These are phyloP conservation scores for Galium porrigens DNA, from an alignment of 305 asterid genomes.

Conservation along the genomic window DNA sequence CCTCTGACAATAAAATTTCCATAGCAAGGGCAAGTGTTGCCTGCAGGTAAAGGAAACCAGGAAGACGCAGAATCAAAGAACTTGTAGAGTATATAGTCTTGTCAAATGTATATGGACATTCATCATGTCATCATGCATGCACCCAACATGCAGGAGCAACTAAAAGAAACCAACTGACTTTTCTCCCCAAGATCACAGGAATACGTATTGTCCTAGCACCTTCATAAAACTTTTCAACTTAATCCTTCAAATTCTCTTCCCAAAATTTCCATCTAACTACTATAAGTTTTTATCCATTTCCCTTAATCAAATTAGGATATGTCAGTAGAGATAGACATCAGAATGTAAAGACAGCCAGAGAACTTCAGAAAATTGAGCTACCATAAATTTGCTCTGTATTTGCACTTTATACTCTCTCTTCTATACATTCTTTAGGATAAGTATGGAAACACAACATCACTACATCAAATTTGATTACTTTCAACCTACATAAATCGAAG, in stretches of 20 bases:
- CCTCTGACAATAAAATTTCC: constrained; percentile 88
- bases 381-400: neutral
- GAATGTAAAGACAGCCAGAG: neutral
- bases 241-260: neutral
- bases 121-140: neutral
- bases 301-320: neutral
- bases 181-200: constrained; percentile 4
- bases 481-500: too few species aligned
- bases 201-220: neutral
- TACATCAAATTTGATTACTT: neutral
- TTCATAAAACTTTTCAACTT: neutral
- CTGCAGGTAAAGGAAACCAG: constrained; percentile 28
- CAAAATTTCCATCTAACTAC: neutral
- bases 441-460: neutral
- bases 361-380: neutral
- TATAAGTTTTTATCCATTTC: neutral
- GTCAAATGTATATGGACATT: neutral
- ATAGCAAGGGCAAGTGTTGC: constrained; percentile 88
- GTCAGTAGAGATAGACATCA: neutral
- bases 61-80: constrained; percentile 10
- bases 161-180: neutral
- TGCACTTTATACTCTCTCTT: too few species aligned
- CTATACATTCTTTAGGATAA: neutral
- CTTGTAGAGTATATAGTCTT: neutral
- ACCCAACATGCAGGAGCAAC: neutral